Evolutionary conservation across 192 early-diverging fungal genomes (phyloP).

Genomic region (Backusella circina): DNA sequence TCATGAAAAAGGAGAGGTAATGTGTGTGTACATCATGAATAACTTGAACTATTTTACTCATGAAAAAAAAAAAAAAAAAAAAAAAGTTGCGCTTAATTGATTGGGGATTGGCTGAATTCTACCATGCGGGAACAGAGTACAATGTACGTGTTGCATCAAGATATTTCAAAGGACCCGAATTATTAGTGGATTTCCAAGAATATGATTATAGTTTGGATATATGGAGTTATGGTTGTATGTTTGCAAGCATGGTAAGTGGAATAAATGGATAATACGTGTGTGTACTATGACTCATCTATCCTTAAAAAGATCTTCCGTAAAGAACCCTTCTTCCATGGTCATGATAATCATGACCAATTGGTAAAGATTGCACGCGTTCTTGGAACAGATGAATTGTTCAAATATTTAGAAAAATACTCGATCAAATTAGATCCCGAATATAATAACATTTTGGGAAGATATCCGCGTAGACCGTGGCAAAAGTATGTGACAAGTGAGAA

Average conservation of each 20-base stretch:
- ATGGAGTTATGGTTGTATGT: constrained; percentile 99
- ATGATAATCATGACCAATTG: constrained; percentile 98
- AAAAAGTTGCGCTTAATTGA: constrained; percentile 89
- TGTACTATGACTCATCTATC: too few species aligned
- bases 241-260: constrained; percentile 96
- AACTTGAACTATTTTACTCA: too few species aligned
- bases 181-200: constrained; percentile 96
- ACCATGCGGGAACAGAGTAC: constrained; percentile 95
- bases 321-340: constrained; percentile 99
- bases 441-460: constrained; percentile 85
- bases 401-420: constrained; percentile 94
- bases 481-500: constrained; percentile 85
- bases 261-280: too few species aligned
- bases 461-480: constrained; percentile 81
- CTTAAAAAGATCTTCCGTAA: constrained; percentile 93
- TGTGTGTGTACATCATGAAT: constrained; percentile 6
- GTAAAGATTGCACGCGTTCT: constrained; percentile 98
- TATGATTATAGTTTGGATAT: constrained; percentile 99
- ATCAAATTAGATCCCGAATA: constrained; percentile 89
- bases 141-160: constrained; percentile 98
- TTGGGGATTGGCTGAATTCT: constrained; percentile 99
- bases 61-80: too few species aligned
- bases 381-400: constrained; percentile 92
- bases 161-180: constrained; percentile 99
- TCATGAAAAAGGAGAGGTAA: constrained; percentile 87